These are phyloP conservation scores for Teratosphaeria destructans DNA, from an alignment of 2,329 filamentous ascomycete species.

Conservation along the genomic window DNA sequence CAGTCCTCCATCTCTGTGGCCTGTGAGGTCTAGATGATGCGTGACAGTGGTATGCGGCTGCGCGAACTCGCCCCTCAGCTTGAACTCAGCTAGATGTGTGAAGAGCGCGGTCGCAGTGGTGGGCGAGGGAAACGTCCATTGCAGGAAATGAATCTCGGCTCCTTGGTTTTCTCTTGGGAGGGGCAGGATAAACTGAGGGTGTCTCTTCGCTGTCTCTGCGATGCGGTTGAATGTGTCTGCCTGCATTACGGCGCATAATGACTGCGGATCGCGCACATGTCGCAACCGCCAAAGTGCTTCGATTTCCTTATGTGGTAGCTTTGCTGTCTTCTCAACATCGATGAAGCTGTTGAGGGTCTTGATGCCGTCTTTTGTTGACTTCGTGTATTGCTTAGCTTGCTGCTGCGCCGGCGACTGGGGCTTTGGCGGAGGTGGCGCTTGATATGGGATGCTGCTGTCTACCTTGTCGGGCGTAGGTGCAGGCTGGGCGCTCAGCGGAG, in stretches of 20 bases:
- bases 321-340: constrained; percentile 66
- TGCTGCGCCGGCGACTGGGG: constrained; percentile 11
- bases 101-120: constrained; percentile 60
- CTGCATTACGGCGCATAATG: constrained; percentile 76
- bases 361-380: constrained; percentile 35
- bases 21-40: constrained; percentile 71
- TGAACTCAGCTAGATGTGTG: constrained; percentile 88
- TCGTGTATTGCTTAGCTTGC: constrained; percentile 23
- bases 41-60: constrained; percentile 89
- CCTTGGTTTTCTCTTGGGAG: constrained; percentile 58
- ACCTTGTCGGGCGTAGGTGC: constrained; percentile 17
- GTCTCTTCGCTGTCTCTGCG: constrained; percentile 55
- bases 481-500: constrained; percentile 26
- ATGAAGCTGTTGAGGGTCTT: constrained; percentile 60
- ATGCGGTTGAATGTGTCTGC: constrained; percentile 63
- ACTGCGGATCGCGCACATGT: constrained; percentile 60
- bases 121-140: constrained; percentile 81
- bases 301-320: constrained; percentile 70
- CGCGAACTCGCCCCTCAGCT: constrained; percentile 78
- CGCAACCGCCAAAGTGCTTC: constrained; percentile 82
- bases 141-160: constrained; percentile 89
- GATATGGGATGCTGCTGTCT: constrained; percentile 21
- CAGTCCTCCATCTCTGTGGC: constrained; percentile 46
- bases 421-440: constrained; percentile 27
- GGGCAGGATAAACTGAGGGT: constrained; percentile 86